Evolutionary conservation across 2,329 filamentous ascomycete genomes (phyloP).

Genomic region (Hansfordia pulvinata): DNA sequence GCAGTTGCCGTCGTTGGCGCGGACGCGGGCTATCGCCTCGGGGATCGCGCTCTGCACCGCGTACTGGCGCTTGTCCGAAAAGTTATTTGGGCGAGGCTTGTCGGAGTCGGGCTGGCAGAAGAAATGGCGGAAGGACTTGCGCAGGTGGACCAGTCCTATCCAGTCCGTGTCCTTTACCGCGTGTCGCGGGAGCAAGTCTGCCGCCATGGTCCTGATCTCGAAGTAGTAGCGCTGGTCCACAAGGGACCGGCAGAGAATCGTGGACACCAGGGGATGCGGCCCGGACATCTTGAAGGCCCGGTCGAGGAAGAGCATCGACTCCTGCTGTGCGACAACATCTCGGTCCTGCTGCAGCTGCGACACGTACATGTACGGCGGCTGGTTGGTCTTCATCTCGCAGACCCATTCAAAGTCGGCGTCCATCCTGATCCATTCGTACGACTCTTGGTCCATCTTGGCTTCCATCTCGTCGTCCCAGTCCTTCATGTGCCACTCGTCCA

Average conservation of each 20-base stretch:
- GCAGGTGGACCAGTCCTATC: constrained; percentile 72
- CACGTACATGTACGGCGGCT: constrained; percentile 95
- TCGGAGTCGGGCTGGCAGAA: constrained; percentile 71
- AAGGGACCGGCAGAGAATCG: constrained; percentile 76
- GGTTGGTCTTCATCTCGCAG: constrained; percentile 64
- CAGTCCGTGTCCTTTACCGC: constrained; percentile 57
- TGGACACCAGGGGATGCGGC: constrained; percentile 71
- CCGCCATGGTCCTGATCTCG: constrained; percentile 79
- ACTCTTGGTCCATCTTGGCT: constrained; percentile 84
- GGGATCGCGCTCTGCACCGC: constrained; percentile 75
- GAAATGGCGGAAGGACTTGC: constrained; percentile 74
- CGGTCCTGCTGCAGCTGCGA: constrained; percentile 95
- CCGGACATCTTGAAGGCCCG: constrained; percentile 29
- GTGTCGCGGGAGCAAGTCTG: constrained; percentile 63
- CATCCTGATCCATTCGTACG: constrained; percentile 96
- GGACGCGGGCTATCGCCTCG: constrained; percentile 63
- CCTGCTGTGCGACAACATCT: constrained; percentile 80
- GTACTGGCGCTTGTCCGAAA: constrained; percentile 75
- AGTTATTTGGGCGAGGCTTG: constrained; percentile 83
- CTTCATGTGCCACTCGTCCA: constrained; percentile 67
- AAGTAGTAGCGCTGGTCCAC: constrained; percentile 90
- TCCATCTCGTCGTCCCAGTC: constrained; percentile 90
- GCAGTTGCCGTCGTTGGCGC: constrained; percentile 62
- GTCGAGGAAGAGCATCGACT: constrained; percentile 63
- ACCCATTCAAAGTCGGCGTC: constrained; percentile 99